Conservation (phyloP, 805 yeast genomes). For the Metschnikowia shivogae region DNA sequence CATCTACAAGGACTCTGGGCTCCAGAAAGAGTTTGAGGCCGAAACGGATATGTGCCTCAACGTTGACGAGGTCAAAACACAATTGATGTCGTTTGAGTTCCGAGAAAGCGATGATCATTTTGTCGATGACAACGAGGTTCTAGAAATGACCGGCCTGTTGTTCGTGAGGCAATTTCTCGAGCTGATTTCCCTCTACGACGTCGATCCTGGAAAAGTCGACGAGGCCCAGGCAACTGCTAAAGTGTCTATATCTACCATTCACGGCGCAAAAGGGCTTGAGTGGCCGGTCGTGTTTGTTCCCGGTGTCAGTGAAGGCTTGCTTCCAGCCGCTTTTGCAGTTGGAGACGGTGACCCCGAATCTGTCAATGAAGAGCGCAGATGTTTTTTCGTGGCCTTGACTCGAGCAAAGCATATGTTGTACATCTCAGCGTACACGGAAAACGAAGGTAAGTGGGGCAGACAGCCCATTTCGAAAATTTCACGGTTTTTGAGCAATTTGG, state of each 20-base stretch:
- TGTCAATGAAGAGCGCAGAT: slow-evolving; percentile 73
- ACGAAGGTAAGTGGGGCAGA: slow-evolving; percentile 19
- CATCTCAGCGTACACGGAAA: slow-evolving; percentile 30
- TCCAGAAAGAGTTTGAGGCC: slow-evolving; percentile 23
- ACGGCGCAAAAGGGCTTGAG: slow-evolving; percentile 89
- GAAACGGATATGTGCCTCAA: slow-evolving; percentile 32
- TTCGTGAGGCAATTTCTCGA: slow-evolving; percentile 13
- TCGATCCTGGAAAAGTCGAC: slow-evolving; percentile 20
- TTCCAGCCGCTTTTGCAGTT: slow-evolving; percentile 57
- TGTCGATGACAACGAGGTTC: slow-evolving; percentile 5
- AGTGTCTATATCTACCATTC: slow-evolving; percentile 70
- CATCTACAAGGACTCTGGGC: slow-evolving; percentile 27
- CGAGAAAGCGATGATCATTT: slow-evolving; percentile 26
- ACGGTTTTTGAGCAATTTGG: slow-evolving; percentile 23
- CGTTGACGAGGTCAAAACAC: slow-evolving; percentile 37
- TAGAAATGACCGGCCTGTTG: slow-evolving; percentile 10
- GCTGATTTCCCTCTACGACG: slow-evolving; percentile 16
- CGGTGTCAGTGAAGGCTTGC: slow-evolving; percentile 58
- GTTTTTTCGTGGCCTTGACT: slow-evolving; percentile 85
- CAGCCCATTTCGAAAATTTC: slow-evolving; percentile 22
- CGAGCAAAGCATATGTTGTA: slow-evolving; percentile 65
- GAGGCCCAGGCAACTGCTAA: slow-evolving; percentile 19
- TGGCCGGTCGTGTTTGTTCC: slow-evolving; percentile 92
- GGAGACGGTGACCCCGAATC: slow-evolving; percentile 22
- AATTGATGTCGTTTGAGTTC: slow-evolving; percentile 28